phyloP scores from a whole-genome alignment of 441 rosid species.

The Eutrema salsugineum region DNA sequence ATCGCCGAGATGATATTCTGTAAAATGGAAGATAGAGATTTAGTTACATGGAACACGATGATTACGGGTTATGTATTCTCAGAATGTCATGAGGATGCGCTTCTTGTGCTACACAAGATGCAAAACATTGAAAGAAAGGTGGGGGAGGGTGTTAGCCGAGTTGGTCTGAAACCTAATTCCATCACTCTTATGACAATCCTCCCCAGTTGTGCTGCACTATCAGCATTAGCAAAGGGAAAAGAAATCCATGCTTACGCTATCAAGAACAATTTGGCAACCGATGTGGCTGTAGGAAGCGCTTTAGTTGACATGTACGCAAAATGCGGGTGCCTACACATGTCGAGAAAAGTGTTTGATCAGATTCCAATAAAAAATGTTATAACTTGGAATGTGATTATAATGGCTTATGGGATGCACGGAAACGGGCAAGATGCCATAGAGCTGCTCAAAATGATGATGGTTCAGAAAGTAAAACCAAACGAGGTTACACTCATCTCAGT shows the following conservation, averaged over 20 bases:
- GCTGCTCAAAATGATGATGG: slow-evolving; percentile 51
- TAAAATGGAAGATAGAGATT: slow-evolving; percentile 59
- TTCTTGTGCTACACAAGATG: slow-evolving; percentile 60
- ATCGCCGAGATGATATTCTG: slow-evolving; percentile 54
- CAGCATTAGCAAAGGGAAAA: slow-evolving; percentile 77
- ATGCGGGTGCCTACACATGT: slow-evolving; percentile 64
- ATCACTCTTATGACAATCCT: slow-evolving; percentile 84
- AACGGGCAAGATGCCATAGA: slow-evolving; percentile 61
- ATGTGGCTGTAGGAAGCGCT: slow-evolving; percentile 89
- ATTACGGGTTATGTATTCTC: slow-evolving; percentile 64
- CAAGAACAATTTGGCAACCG: slow-evolving; percentile 57
- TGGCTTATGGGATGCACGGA: slow-evolving; percentile 96
- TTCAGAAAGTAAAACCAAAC: slow-evolving; percentile 52
- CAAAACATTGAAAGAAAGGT: slow-evolving; percentile 36
- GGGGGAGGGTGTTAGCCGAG: slow-evolving; percentile 21
- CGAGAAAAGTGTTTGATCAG: slow-evolving; percentile 56
- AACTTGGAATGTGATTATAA: slow-evolving; percentile 85
- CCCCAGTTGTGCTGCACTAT: slow-evolving; percentile 70
- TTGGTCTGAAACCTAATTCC: slow-evolving; percentile 56
- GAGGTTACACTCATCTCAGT: slow-evolving; percentile 73
- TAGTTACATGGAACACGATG: slow-evolving; percentile 88
- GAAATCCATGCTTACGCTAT: slow-evolving; percentile 86
- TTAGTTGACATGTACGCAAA: slow-evolving; percentile 92
- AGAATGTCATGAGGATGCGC: slow-evolving; percentile 55
- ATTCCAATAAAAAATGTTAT: slow-evolving; percentile 64